phyloP scores from a whole-genome alignment of 495 filamentous ascomycete species.

The Aspergillus olivimuriae region DNA sequence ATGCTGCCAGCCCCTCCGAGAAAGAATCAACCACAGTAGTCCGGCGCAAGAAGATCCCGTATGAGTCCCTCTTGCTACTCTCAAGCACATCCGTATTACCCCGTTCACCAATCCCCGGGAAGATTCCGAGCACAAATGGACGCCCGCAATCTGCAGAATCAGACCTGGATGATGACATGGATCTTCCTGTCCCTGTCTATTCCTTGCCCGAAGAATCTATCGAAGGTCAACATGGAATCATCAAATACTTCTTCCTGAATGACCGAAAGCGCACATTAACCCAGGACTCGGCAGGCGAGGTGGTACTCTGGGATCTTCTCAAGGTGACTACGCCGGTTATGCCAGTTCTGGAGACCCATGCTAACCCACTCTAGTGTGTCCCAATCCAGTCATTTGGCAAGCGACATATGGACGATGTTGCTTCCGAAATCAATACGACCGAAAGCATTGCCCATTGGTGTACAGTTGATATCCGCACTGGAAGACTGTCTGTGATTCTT shows the following conservation, averaged over 20 bases:
- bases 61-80: conserved; percentile 67
- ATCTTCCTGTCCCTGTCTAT: conserved; percentile 58
- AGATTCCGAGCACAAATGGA: conserved; percentile 41
- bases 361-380: conserved; percentile 53
- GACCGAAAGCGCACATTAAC: conserved; percentile 85
- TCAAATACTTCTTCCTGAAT: conserved; percentile 89
- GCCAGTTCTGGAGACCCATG: too few relatives aligned
- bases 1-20: conserved; percentile 3
- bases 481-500: conserved; percentile 79
- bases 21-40: conserved; percentile 7
- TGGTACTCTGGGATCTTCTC: conserved; percentile 92
- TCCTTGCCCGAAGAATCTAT: conserved; percentile 79
- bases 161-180: conserved; percentile 51
- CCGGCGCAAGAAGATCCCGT: conserved; percentile 61
- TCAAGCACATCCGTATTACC: conserved; percentile 80
- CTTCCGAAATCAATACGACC: conserved; percentile 75
- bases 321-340: too few relatives aligned
- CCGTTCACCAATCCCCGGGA: conserved; percentile 38
- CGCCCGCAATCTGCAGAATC: conserved; percentile 54
- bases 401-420: conserved; percentile 86
- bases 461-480: conserved; percentile 86
- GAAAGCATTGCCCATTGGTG: conserved; percentile 95
- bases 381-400: conserved; percentile 87
- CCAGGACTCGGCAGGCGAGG: conserved; percentile 89
- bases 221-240: conserved; percentile 89